Evolutionary conservation across 768 basidiomycete species (phyloP), one percentile per base, ranked within the genome.

Genomic region (Podaxis sp.): DNA sequence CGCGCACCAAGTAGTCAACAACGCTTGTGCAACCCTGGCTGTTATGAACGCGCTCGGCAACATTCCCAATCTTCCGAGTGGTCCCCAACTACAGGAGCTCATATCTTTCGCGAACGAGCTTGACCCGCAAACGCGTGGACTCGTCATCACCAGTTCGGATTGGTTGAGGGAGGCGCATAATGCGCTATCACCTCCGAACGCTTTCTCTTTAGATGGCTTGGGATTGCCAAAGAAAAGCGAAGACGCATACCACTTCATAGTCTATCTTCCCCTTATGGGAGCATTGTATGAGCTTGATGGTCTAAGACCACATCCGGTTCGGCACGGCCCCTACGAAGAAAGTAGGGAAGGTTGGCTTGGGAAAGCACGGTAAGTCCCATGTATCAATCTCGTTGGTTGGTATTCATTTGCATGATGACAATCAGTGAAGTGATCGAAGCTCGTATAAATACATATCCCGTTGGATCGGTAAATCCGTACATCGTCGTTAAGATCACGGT

Each of bases 231-330:
- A 80, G 67, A 86, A 78, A 67, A 75, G 77, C 57, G 83, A 85
- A 70, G 97, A 99, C 69, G 96, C 96, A 12, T 99, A 96, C 74
- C 96, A 99, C 69, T 99, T 99, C 70, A 88, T 99, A 46, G 90
- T 96, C 11, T 99, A 98, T 73, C 77, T 96, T 53, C 96, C 96
- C 3, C 77, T 87, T 48, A 82, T 88, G 74, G 96, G 92, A 20
- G 82, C 83, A 24, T 76, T 99, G 49, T 98, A 96, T 75, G 96
- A 99, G 76, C 82, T 99, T 36, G 96, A 99, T 70, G 96, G 96
- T 11, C 77, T 99, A 66, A 93, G 95, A 72, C 76, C 80, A 51
- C 77, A 82, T 65, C 89, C 96, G 2, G 85, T 98, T 17, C 84
- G 82, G 63, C 97, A 99, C 73, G 93, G 91, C n/a, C 69, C 76